A percentile compares a stretch with the other conserved stretches of the same genome.
Conservation (phyloP, 164 flowering plant species). For the Piper betle region DNA sequence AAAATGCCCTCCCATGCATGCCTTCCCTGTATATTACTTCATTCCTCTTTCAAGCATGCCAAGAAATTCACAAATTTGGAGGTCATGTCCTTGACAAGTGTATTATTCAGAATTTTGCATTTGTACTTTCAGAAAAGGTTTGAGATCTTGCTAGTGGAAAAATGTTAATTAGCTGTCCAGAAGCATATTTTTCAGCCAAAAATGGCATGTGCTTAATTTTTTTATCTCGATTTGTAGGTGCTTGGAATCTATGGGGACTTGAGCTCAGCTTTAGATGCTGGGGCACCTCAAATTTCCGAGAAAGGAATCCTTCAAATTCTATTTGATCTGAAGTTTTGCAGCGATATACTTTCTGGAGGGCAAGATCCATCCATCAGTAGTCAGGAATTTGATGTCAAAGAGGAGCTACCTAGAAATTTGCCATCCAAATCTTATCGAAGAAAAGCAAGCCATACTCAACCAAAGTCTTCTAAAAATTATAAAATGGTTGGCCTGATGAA, state of each 20-base stretch:
- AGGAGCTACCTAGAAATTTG: conserved; percentile 25
- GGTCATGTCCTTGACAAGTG: conserved; percentile 89
- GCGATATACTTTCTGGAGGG: conserved; percentile 79
- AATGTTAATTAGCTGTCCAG: background rate
- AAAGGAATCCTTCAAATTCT: conserved; percentile 81
- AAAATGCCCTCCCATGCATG: conserved; percentile 83
- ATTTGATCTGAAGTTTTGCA: conserved; percentile 65
- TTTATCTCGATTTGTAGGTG: conserved; percentile 27
- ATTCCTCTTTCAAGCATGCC: conserved; percentile 71
- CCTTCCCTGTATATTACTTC: conserved; percentile 79
- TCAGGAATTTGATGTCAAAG: conserved; percentile 28
- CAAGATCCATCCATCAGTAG: conserved; percentile 5
- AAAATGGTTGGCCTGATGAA: conserved; percentile 33
- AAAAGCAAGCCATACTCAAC: conserved; percentile 41
- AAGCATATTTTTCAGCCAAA: background rate
- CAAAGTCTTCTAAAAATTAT: conserved; percentile 31
- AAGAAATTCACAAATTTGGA: conserved; percentile 88
- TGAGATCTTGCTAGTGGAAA: background rate
- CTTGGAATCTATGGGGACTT: conserved; percentile 50
- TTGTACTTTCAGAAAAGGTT: conserved; percentile 65
- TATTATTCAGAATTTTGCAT: conserved; percentile 64
- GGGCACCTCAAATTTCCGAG: conserved; percentile 49
- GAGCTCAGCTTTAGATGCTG: conserved; percentile 31
- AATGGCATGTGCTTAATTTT: background rate
- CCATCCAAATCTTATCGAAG: conserved; percentile 37